Conservation (phyloP, 345 rosid species). For the Hypericum perforatum region DNA sequence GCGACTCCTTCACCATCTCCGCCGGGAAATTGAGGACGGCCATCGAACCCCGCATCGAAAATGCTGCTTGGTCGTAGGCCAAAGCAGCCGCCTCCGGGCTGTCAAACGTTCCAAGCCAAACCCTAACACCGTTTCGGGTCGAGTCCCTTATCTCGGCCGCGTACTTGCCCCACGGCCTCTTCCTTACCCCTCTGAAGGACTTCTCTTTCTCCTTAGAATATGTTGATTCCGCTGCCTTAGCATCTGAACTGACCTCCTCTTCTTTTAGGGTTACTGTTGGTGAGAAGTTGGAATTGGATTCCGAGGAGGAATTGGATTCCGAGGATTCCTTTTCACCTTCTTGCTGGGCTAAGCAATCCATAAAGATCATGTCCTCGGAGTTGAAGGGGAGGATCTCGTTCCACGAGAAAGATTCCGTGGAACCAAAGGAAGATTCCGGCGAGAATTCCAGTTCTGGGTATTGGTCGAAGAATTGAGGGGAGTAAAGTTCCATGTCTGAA, state of each 20-base stretch:
- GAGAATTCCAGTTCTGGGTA: constrained; percentile 21
- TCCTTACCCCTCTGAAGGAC: constrained; percentile 54
- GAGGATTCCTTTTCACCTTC: constrained; percentile 22
- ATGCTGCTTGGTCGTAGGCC: constrained; percentile 78
- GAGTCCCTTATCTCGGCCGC: constrained; percentile 82
- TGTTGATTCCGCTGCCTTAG: constrained; percentile 5
- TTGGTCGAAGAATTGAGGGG: constrained; percentile 13
- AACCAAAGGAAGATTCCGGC: constrained; percentile 26
- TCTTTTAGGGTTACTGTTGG: constrained; percentile 16
- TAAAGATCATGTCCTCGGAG: constrained; percentile 33
- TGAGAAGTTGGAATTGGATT: constrained; percentile 15
- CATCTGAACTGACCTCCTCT: constrained; percentile 24
- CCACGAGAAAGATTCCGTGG: constrained; percentile 37
- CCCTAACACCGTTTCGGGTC: constrained; percentile 46
- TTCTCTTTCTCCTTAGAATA: constrained; percentile 14
- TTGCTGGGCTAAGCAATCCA: constrained; percentile 26
- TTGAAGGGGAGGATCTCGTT: constrained; percentile 29
- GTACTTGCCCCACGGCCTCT: constrained; percentile 65
- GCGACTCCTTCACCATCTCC: constrained; percentile 42
- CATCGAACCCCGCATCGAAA: constrained; percentile 38
- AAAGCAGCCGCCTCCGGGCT: constrained; percentile 63
- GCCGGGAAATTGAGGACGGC: constrained; percentile 58
- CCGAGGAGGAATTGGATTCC: constrained; percentile 32
- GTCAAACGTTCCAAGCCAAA: constrained; percentile 73
- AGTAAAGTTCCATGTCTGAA: too few species aligned